Evolutionary conservation across 1,284 basidiomycete species (phyloP).

Genomic region (Pseudozyma sp.): DNA sequence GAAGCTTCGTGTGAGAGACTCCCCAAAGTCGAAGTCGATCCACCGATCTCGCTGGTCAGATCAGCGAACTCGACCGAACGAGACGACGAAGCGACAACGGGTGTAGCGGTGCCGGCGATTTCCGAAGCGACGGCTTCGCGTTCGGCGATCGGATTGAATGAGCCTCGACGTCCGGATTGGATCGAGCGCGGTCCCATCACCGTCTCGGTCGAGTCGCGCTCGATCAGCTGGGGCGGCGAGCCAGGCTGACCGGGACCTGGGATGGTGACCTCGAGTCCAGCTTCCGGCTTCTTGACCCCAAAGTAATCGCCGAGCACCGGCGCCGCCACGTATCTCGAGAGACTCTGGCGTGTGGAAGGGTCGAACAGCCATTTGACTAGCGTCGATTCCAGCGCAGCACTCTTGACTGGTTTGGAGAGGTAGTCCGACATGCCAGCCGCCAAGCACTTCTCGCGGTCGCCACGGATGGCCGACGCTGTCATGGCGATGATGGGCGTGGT

Average conservation of each 20-base stretch:
- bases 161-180: conserved; percentile 44
- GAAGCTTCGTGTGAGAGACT: conserved; percentile 13
- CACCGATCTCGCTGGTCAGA: not conserved
- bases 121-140: conserved; percentile 39
- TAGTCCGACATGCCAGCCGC: conserved; percentile 65
- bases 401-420: conserved; percentile 65
- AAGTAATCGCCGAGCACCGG: conserved; percentile 46
- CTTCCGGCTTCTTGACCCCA: conserved; percentile 27
- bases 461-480: conserved; percentile 63
- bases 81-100: conserved; percentile 5
- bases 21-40: not conserved
- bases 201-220: conserved; percentile 52
- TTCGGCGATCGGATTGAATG: conserved; percentile 45
- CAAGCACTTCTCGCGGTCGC: conserved; percentile 64
- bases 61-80: conserved; percentile 5
- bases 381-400: conserved; percentile 56
- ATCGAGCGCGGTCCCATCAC: conserved; percentile 46
- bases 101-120: conserved; percentile 22
- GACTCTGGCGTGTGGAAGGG: conserved; percentile 53
- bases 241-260: conserved; percentile 18
- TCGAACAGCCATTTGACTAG: conserved; percentile 63
- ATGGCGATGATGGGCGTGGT: conserved; percentile 63
- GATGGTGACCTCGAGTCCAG: conserved; percentile 30
- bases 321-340: conserved; percentile 50
- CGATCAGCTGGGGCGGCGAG: conserved; percentile 37